phyloP scores from a whole-genome alignment of 2,329 filamentous ascomycete species.

The Myotisia sp. region DNA sequence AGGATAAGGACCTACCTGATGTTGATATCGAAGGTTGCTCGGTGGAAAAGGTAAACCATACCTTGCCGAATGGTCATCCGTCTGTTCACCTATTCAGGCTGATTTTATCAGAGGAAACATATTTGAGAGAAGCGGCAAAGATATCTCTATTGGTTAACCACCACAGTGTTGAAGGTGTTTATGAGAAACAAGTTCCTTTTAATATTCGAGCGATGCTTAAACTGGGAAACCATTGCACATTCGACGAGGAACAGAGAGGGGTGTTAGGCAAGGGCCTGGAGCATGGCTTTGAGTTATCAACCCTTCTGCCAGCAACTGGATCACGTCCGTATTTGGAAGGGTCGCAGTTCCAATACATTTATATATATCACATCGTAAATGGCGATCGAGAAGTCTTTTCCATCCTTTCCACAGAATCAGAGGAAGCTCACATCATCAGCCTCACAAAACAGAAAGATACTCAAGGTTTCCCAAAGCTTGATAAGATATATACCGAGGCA shows the following conservation, averaged over 20 bases:
- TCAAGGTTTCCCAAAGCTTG: conserved; percentile 78
- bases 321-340: conserved; percentile 64
- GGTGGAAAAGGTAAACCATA: conserved; percentile 87
- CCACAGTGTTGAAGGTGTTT: conserved; percentile 89
- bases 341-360: conserved; percentile 66
- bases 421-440: conserved; percentile 76
- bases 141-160: conserved; percentile 77
- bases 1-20: conserved; percentile 72
- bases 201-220: conserved; percentile 77
- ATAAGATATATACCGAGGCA: conserved; percentile 72
- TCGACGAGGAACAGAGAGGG: conserved; percentile 79
- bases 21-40: conserved; percentile 73
- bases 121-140: conserved; percentile 70
- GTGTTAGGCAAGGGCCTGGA: conserved; percentile 87
- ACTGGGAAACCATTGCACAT: conserved; percentile 79
- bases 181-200: conserved; percentile 83
- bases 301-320: conserved; percentile 52
- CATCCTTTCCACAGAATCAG: conserved; percentile 68
- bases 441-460: conserved; percentile 67
- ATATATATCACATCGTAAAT: conserved; percentile 80
- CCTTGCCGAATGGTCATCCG: conserved; percentile 83
- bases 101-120: conserved; percentile 74
- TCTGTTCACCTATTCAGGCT: conserved; percentile 92
- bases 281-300: conserved; percentile 75
- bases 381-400: conserved; percentile 90